phyloP scores from a whole-genome alignment of 2,329 filamentous ascomycete species.

The Aspergillus sp. region DNA sequence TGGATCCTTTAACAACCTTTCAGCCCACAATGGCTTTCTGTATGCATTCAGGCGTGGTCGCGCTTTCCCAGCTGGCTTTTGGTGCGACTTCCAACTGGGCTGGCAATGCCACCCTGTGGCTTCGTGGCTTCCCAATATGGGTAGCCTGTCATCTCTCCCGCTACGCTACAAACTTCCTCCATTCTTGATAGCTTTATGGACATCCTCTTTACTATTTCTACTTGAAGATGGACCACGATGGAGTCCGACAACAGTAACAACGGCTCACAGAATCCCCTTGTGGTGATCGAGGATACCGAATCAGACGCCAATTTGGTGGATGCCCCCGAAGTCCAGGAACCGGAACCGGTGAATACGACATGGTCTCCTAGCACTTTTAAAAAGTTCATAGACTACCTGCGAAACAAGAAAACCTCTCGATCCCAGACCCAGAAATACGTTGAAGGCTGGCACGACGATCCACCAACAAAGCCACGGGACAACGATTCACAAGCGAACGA shows the following conservation, averaged over 20 bases:
- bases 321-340: slow-evolving; percentile 5
- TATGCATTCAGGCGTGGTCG: not conserved
- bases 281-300: slow-evolving; percentile 1
- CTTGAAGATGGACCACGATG: slow-evolving; percentile 3
- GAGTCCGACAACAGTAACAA: slow-evolving; percentile 6
- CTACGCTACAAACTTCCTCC: not conserved
- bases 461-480: no score
- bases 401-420: slow-evolving; percentile 17
- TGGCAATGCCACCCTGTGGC: not conserved
- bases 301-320: slow-evolving; percentile 3
- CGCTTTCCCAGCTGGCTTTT: slow-evolving; percentile 1
- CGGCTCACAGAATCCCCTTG: not conserved
- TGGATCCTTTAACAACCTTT: no score
- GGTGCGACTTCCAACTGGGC: not conserved
- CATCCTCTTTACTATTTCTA: not conserved
- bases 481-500: not conserved
- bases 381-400: slow-evolving; percentile 34
- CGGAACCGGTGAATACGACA: not conserved
- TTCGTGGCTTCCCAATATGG: not conserved
- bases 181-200: not conserved
- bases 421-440: slow-evolving; percentile 23
- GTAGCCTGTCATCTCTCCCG: no score
- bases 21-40: not conserved
- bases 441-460: slow-evolving; percentile 29
- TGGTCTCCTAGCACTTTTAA: slow-evolving; percentile 23